Evolutionary conservation across 2,329 filamentous ascomycete species (phyloP).

Genomic region (Pseudogymnoascus sp.): DNA sequence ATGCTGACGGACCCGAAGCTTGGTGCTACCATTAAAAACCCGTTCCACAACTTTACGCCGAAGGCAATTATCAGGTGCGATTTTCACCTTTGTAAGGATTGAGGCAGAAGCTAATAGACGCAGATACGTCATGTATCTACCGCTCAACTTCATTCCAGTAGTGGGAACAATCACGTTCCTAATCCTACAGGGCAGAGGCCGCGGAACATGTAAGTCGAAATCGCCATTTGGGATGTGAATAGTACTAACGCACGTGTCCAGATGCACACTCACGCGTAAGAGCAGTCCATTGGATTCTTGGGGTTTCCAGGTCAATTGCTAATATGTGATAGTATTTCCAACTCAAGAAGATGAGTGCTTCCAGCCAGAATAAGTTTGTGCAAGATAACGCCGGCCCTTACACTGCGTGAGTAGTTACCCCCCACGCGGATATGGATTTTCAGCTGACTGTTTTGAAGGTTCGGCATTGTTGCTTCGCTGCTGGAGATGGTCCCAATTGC

Average conservation of each 20-base stretch:
- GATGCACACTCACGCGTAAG: constrained; percentile 47
- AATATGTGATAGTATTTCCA: constrained; percentile 61
- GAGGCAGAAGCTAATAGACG: background rate
- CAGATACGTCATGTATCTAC: constrained; percentile 71
- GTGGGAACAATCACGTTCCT: constrained; percentile 80
- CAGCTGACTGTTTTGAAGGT: constrained; percentile 45
- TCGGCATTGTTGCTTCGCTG: constrained; percentile 66
- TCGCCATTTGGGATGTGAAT: background rate
- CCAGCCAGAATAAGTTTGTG: constrained; percentile 61
- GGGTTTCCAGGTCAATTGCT: background rate
- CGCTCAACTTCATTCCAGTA: constrained; percentile 87
- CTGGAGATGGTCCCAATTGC: constrained; percentile 79
- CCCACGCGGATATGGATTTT: background rate
- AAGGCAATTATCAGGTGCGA: constrained; percentile 56
- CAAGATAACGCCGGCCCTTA: constrained; percentile 67
- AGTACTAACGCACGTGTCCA: background rate
- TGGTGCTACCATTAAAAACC: constrained; percentile 50
- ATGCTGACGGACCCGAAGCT: constrained; percentile 31
- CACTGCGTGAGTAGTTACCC: constrained; percentile 56
- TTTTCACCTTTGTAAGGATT: background rate
- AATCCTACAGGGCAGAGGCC: constrained; percentile 58
- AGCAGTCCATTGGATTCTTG: constrained; percentile 9
- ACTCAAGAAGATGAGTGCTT: constrained; percentile 71
- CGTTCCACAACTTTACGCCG: constrained; percentile 49
- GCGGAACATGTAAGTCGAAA: constrained; percentile 32